phyloP scores from a whole-genome alignment of 169 alveolate genomes.

The Plasmodium coatneyi region DNA sequence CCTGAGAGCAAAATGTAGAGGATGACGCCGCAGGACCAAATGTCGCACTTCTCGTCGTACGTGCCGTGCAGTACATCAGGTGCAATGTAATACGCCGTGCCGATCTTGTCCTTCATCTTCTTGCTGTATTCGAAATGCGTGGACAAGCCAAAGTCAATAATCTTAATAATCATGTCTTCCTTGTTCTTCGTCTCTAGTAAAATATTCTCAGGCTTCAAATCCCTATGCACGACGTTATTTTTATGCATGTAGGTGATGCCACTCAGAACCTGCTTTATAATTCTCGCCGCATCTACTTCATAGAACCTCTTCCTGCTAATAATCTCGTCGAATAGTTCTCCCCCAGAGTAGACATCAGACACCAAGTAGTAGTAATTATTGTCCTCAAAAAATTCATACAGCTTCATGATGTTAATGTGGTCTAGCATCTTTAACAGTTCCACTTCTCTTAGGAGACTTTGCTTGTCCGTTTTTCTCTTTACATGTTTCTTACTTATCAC shows the following conservation, averaged over 20 bases:
- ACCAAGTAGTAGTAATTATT: conserved; percentile 90
- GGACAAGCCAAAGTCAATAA: conserved; percentile 96
- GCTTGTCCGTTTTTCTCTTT: conserved; percentile 89
- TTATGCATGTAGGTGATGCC: conserved; percentile 94
- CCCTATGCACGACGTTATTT: conserved; percentile 91
- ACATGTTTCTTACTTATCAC: conserved; percentile 90
- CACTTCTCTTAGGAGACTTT: conserved; percentile 89
- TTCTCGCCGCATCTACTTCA: conserved; percentile 94
- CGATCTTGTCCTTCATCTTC: conserved; percentile 94
- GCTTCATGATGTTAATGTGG: conserved; percentile 93
- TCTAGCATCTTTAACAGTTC: conserved; percentile 89
- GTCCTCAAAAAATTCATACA: conserved; percentile 92
- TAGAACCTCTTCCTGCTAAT: conserved; percentile 90
- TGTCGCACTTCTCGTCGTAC: conserved; percentile 92
- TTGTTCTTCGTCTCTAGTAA: conserved; percentile 89
- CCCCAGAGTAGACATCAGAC: conserved; percentile 95
- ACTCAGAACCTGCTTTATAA: conserved; percentile 91
- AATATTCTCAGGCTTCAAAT: conserved; percentile 91
- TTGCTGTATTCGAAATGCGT: conserved; percentile 90
- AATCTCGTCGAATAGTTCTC: conserved; percentile 95
- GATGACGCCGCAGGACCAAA: conserved; percentile 93
- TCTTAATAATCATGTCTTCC: conserved; percentile 90
- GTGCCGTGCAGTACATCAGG: conserved; percentile 93
- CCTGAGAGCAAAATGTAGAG: conserved; percentile 90
- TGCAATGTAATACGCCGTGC: conserved; percentile 95